Evolutionary conservation across 139 green algal species (phyloP), one percentile per base, ranked within the genome.

Genomic region (Eudorina sp.): DNA sequence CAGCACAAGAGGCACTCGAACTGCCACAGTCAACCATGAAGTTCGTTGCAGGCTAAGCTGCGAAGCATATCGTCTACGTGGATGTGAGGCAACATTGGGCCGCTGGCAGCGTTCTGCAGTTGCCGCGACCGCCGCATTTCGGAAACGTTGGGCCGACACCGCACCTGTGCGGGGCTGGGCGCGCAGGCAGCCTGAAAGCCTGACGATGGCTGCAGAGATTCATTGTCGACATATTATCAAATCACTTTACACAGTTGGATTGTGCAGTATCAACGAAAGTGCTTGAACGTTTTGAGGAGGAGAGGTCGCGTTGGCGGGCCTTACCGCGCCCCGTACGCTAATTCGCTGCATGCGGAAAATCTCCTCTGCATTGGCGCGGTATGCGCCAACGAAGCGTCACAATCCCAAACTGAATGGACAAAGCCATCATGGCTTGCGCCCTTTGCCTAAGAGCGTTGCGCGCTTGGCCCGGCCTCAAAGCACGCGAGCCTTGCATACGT

Each of bases 121-220:
- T 66, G 55, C 55, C 8, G 27, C 55, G 55, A 7, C 29, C 55
- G 55, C 29, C 55, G 29, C 27, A 66, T 66, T 23, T 23, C 27
- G 23, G 8, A 66, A 66, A 11, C 29, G 29, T 27, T 73, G n/a
- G n/a, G 64, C 18, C n/a, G 34, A 40, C 69, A 29, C 45, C 46
- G 41, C 73, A 81, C 73, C 73, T 81, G 73, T 58, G 43, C 46
- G 43, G 73, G 6, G 46, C 73, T 16, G 19, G 73, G 45, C 27
- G 73, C 5, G 73, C 46, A 8, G 1, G 31, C 73, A 64, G n/a
- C n/a, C 46, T 25, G 29, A 64, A 64, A 62, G 73, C 25, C 19
- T 21, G 36, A 7, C 45, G 62, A 45, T 62, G 73, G 1, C 46
- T 62, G 46, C 46, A 31, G 46, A 81, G 45, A n/a, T n/a, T n/a